phyloP scores from a whole-genome alignment of 2,329 filamentous ascomycete genomes.

The Thermoascus crustaceus region DNA sequence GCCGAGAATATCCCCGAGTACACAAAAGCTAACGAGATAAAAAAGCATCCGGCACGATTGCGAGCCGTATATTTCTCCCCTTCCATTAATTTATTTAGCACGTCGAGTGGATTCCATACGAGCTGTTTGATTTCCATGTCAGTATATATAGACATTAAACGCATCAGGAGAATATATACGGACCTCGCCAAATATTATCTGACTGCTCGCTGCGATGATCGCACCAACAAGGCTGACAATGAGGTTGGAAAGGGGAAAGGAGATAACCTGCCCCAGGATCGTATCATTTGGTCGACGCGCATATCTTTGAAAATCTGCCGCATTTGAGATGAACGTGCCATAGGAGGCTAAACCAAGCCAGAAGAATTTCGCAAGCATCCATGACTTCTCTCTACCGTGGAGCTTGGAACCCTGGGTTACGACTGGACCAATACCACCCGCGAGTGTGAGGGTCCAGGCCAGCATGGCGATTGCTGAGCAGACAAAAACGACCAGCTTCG shows the following conservation, averaged over 20 bases:
- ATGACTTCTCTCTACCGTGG: conserved; percentile 19
- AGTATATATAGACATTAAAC: background rate
- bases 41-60: conserved; percentile 33
- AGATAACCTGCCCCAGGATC: conserved; percentile 33
- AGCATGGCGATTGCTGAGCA: conserved; percentile 33
- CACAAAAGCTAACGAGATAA: conserved; percentile 35
- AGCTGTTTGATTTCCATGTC: conserved; percentile 13
- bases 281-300: conserved; percentile 34
- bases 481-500: conserved; percentile 32
- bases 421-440: conserved; percentile 24
- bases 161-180: background rate
- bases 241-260: conserved; percentile 35
- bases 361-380: conserved; percentile 33
- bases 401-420: conserved; percentile 23
- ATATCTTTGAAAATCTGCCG: conserved; percentile 40
- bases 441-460: conserved; percentile 28
- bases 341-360: conserved; percentile 21
- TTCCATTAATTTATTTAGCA: conserved; percentile 29
- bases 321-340: conserved; percentile 26
- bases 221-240: conserved; percentile 34
- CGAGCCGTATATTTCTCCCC: conserved; percentile 25
- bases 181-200: conserved; percentile 23
- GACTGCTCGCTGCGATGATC: conserved; percentile 27
- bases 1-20: conserved; percentile 38
- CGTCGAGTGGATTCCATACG: conserved; percentile 29